These are phyloP conservation scores for Microbotryum scabiosae DNA, from an alignment of 1,284 basidiomycete genomes.

Conservation along the genomic window DNA sequence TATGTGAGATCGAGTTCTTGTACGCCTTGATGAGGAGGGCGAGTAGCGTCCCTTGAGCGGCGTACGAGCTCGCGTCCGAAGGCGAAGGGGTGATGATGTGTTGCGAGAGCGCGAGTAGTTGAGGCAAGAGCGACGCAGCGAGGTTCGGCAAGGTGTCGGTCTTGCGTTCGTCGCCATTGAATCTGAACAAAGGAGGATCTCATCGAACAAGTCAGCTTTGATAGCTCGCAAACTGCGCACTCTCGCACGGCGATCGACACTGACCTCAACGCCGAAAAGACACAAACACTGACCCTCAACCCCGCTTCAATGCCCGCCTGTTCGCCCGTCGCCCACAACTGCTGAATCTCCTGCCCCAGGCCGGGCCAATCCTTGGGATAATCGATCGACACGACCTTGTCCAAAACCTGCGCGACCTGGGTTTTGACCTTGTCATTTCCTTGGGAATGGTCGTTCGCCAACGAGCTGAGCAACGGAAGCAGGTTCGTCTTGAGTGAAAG, in stretches of 20 bases:
- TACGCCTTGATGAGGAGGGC: conserved; percentile 76
- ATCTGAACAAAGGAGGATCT: conserved; percentile 1
- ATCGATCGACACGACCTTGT: conserved; percentile 60
- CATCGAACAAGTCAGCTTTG: neutral
- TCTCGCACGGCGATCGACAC: neutral
- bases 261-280: conserved; percentile 61
- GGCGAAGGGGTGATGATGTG: conserved; percentile 49
- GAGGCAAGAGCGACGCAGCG: conserved; percentile 59
- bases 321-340: conserved; percentile 48
- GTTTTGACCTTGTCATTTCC: conserved; percentile 48
- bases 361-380: conserved; percentile 66
- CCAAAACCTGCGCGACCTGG: conserved; percentile 62
- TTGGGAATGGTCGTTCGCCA: conserved; percentile 48
- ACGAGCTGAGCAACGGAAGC: conserved; percentile 57
- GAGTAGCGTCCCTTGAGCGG: conserved; percentile 51
- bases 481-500: conserved; percentile 58
- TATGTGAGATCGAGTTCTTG: conserved; percentile 63
- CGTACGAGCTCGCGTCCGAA: conserved; percentile 50
- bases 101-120: conserved; percentile 58
- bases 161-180: conserved; percentile 19
- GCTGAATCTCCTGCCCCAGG: conserved; percentile 55
- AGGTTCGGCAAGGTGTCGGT: conserved; percentile 49
- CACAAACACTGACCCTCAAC: conserved; percentile 62
- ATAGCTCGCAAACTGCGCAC: too few species aligned
- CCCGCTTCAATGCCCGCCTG: conserved; percentile 67